Evolutionary conservation across 164 flowering plant species (phyloP), one percentile per base, ranked within the genome.

Genomic region (Stephania yunnanensis): DNA sequence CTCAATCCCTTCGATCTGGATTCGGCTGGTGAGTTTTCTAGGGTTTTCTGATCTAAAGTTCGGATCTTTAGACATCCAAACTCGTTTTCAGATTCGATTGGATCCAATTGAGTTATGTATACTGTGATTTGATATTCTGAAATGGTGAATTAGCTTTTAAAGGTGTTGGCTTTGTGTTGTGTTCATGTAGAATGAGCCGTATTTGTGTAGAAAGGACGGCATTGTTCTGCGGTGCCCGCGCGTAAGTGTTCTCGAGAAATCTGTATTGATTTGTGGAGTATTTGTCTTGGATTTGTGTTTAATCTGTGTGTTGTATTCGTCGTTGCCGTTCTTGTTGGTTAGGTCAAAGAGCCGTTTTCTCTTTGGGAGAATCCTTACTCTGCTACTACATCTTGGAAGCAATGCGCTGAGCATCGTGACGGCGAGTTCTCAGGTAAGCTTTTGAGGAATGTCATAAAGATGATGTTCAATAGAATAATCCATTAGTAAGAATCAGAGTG

Each of bases 351-450:
- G 79, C 25, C 89, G 65, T 84, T 98, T 75, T 95, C 98, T 15
- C 88, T 93, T 0, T 95, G 97, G 99, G 97, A 93, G 82, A 95
- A 95, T 84, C 99, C 99, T 42, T 82, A 83, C 71, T 91, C 98
- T 58, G 89, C 99, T 19, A 93, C 98, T 53, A 91, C 95, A 31
- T 93, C 99, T 46, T 95, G 99, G 99, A 95, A 88, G 82, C 91
- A 98, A 30, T 95, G 98, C 82, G 99, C 98, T 29, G 98, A 95
- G 81, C 92, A 93, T 44, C 92, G 82, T 17, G 76, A 70, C 77
- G 85, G 87, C 79, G 88, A 81, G 75, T 84, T 88, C 71, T 89
- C 92, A 81, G 90, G 98, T 93, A 73, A 68, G 25, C 44, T 65
- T 36, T 36, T 36, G 42, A 36, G 42, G 42, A 36, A 36, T 36